Conservation (phyloP, 2,329 filamentous ascomycete species). For the Teratosphaeria viscida region DNA sequence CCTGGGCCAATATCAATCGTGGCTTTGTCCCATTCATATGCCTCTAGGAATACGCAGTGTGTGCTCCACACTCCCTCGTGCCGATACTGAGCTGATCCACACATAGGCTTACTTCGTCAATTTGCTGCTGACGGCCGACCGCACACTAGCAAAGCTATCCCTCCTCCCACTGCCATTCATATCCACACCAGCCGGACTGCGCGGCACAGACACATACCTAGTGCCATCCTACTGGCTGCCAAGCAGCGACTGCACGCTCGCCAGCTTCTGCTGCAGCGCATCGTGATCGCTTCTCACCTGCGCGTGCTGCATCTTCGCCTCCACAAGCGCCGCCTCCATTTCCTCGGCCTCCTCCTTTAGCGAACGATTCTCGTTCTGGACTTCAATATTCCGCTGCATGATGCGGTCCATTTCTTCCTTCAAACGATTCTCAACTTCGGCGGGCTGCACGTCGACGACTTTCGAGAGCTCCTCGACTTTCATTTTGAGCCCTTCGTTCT, state of each 20-base stretch:
- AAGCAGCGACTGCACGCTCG: conserved; percentile 37
- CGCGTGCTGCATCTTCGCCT: conserved; percentile 89
- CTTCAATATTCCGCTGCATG: conserved; percentile 84
- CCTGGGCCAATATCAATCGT: background rate
- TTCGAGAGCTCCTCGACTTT: conserved; percentile 77
- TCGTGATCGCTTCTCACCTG: conserved; percentile 59
- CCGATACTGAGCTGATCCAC: background rate
- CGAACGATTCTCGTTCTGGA: conserved; percentile 82
- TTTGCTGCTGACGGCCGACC: background rate
- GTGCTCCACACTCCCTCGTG: too few relatives aligned
- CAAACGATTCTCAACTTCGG: conserved; percentile 73
- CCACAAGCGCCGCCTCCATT: conserved; percentile 84
- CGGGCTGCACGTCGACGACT: conserved; percentile 81
- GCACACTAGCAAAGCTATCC: background rate
- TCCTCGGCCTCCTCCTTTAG: conserved; percentile 84
- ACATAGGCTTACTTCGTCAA: background rate
- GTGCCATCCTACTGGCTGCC: conserved; percentile 8
- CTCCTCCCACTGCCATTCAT: background rate
- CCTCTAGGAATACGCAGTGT: background rate
- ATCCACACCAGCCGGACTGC: background rate
- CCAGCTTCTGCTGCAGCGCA: conserved; percentile 39
- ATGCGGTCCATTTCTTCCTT: conserved; percentile 79
- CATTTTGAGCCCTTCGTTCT: conserved; percentile 76
- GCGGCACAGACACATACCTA: background rate
- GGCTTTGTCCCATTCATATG: background rate